phyloP scores from a whole-genome alignment of 2,329 filamentous ascomycete species.

The Paradendryphiella salina region DNA sequence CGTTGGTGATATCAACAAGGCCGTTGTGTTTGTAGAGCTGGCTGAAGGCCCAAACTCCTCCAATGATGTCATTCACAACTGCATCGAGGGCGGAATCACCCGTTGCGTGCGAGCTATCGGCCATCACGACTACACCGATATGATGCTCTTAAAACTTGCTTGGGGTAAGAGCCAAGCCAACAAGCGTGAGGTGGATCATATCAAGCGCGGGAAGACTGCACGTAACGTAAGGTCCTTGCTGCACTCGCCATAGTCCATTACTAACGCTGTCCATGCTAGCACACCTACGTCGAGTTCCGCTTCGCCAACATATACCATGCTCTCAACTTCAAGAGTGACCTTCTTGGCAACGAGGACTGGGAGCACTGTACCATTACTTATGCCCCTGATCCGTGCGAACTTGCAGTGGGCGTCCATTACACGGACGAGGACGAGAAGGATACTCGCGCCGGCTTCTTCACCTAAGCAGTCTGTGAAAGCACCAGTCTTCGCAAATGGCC shows the following conservation, averaged over 20 bases:
- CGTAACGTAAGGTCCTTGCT: slow-evolving; percentile 45
- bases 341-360: slow-evolving; percentile 51
- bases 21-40: slow-evolving; percentile 37
- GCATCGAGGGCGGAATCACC: slow-evolving; percentile 48
- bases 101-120: slow-evolving; percentile 53
- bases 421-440: slow-evolving; percentile 25
- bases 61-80: slow-evolving; percentile 49
- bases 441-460: not conserved
- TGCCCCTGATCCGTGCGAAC: slow-evolving; percentile 50
- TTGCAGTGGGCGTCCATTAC: slow-evolving; percentile 33
- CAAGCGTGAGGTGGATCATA: slow-evolving; percentile 51
- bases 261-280: slow-evolving; percentile 36
- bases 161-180: slow-evolving; percentile 35
- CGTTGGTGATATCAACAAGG: slow-evolving; percentile 22
- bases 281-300: slow-evolving; percentile 52
- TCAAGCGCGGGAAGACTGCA: slow-evolving; percentile 48
- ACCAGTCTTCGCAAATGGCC: not conserved
- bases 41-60: slow-evolving; percentile 35
- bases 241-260: not conserved
- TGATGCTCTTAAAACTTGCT: slow-evolving; percentile 46
- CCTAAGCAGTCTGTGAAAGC: not conserved
- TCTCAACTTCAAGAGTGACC: slow-evolving; percentile 49
- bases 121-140: slow-evolving; percentile 47
- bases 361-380: slow-evolving; percentile 52
- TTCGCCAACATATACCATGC: slow-evolving; percentile 55